Base-by-base conservation (phyloP, 140 eudicot genomes). In the Cichorium intybus region DNA sequence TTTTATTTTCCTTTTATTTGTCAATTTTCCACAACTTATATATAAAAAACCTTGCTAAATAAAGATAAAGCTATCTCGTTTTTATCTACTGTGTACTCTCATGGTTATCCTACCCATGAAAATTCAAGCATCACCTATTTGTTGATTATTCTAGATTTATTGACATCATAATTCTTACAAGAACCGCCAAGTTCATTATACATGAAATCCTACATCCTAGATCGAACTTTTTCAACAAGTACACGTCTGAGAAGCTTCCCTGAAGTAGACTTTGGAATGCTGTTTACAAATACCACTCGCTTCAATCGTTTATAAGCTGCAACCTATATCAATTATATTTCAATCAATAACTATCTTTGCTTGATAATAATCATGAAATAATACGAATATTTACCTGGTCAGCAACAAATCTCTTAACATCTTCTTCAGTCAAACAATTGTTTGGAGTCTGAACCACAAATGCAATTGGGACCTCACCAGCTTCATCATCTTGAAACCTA, bases 401-500 rank as follows among this genome's bases (percentile, higher is more conserved):
- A 11, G 95, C 77, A 6, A 87, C 79, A 62, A 87, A 91, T 62
- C 81, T 85, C 76, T 78, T 79, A 27, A 87, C 82, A 35, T 85
- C 87, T 77, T 80, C 87, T 78, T 91, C 95, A 0, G 89, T 81
- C 33, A 90, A 82, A 6, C 85, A 75, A 82, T 90, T 84, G 80
- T 60, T 78, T 46, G 87, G 85, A 49, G 91, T 79, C 26, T 85
- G 80, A 75, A 87, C 96, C 49, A 87, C 91, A 70, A 69, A 88
- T 23, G 95, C 96, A 77, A 79, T 68, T 31, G 95, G 96, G 71
- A 87, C 97, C 75, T 87, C 91, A 15, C 95, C 97, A 64, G 96
- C 97, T 78, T 87, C 97, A 23, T 78, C 85, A 81, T 91, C 92
- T 14, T 91, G 96, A 75, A 73, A 84, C 31, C 31, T 27, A 27